Base-by-base conservation (phyloP, 495 filamentous ascomycete species). In the Daldinia loculata region DNA sequence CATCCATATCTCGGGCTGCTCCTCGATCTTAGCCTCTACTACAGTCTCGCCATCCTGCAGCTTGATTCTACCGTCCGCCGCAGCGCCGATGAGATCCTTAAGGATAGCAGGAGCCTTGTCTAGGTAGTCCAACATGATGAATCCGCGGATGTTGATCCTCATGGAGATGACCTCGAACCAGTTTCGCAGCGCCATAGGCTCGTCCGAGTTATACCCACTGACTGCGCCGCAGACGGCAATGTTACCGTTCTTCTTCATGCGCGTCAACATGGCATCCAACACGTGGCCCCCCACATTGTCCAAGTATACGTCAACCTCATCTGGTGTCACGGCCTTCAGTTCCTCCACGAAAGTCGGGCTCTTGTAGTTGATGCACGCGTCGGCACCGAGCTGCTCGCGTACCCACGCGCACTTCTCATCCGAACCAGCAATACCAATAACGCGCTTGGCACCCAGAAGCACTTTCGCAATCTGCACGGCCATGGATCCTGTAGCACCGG, bases 401-500 rank as follows among this genome's bases (percentile, higher is more conserved):
- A 88, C 84, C 82, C 84, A 86, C 32, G 75, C 71, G 69, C 86
- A 88, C 74, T 89, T 89, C 43, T 83, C 82, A 32, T 85, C 84
- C 4, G 77, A 81, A 1, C 87, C 86, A 0, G 86, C 87, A 56
- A 89, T 87, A 0, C 86, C 86, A 66, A 87, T 80, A 11, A 89
- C 84, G 30, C 76, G 74, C 76, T 83, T 84, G 55, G 83, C 83
- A 5, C 85, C 84, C 3, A 89, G 57, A 1, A 89, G 72, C 67
- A 86, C 82, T 75, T 86, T 88, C 32, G 85, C 86, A 26, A 73
- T 66, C 79, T 92, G 90, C 5, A 88, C 88, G n/a, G 84, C 89
- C 8, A 90, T 83, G 74, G 83, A 87, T 0, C 90, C 90, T 5
- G 89, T 92, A 1, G 89, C 90, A 3, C 90, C 90, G 4, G 67